Base-by-base conservation (phyloP, 257 asterid species). In the Gentiana straminea region DNA sequence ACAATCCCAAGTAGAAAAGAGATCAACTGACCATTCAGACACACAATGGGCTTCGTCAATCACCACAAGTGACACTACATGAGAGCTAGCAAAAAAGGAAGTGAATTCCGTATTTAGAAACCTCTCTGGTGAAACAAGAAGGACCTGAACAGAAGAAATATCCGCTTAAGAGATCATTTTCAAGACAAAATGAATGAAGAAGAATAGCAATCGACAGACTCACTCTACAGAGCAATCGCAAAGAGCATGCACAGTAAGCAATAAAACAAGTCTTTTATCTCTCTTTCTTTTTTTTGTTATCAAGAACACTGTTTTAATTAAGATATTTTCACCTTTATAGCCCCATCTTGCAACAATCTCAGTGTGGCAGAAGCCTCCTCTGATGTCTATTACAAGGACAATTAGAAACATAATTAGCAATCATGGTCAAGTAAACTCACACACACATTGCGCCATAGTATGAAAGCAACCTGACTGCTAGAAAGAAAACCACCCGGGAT, bases 21-120 rank as follows among this genome's bases (percentile, higher is more conserved):
- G 2, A 32, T 59, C 61, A 66, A 68, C 91, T 82, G 82, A 91
- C 98, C 98, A 91, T 82, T 91, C 97, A 49, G 97, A 91, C 57
- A 91, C 87, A 68, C 98, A 91, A 68, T 91, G 98, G 54, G 98
- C 98, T 74, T 91, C 98, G 71, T 91, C 97, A 64, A 91, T 79
- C 61, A 87, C 98, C 65, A 85, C 95, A 48, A 84, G 85, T 49
- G 98, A 91, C 66, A 91, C 53, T 52, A 37, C 63, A 52, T 73
- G 75, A 69, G 68, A 41, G 50, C 69, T 70, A 68, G 82, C 76
- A 74, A 87, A 79, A 49, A 78, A 66, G 64, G 98, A 83, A 48
- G 75, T 54, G 57, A 91, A 91, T 62, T 91, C 94, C 2, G 73
- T 75, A 77, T 79, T 91, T 68, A 91, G 60, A 70, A 91, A 77